Evolutionary conservation across 108 stramenopile genomes (phyloP).

Genomic region (Pseudonitzschia multistriata): DNA sequence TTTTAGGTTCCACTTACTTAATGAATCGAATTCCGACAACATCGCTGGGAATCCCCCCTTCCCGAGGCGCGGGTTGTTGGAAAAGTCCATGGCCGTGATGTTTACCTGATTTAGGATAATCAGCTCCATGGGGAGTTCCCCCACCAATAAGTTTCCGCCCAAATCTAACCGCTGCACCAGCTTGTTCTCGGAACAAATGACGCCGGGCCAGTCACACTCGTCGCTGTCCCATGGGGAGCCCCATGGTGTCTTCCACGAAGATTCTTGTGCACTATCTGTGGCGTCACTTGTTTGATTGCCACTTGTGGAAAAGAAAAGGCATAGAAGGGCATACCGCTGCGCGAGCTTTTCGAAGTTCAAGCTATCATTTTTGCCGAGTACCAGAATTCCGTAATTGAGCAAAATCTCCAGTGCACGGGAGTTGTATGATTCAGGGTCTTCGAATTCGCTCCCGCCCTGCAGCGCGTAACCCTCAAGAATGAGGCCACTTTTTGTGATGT

Average conservation of each 20-base stretch:
- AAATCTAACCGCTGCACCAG: background rate
- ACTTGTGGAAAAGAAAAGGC: background rate
- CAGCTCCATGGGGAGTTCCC: background rate
- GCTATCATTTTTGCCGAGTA: background rate
- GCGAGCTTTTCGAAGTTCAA: background rate
- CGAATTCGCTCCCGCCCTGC: background rate
- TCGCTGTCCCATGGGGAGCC: background rate
- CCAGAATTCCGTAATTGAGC: background rate
- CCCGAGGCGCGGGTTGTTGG: background rate
- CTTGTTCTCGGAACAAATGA: background rate
- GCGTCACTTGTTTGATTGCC: background rate
- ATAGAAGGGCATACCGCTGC: background rate
- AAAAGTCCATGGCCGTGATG: background rate
- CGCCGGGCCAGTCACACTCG: background rate
- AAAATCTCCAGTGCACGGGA: slow-evolving; percentile 4
- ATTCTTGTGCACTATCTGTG: background rate
- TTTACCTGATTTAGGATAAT: background rate
- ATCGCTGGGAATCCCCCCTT: background rate
- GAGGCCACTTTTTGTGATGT: background rate
- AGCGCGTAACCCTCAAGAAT: background rate
- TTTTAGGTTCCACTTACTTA: background rate
- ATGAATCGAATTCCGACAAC: slow-evolving; percentile 6
- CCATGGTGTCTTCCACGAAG: background rate
- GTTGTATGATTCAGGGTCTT: background rate
- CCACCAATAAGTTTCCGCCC: background rate